Conservation (phyloP, 2,329 filamentous ascomycete genomes). For the Elsinoe necatrix region DNA sequence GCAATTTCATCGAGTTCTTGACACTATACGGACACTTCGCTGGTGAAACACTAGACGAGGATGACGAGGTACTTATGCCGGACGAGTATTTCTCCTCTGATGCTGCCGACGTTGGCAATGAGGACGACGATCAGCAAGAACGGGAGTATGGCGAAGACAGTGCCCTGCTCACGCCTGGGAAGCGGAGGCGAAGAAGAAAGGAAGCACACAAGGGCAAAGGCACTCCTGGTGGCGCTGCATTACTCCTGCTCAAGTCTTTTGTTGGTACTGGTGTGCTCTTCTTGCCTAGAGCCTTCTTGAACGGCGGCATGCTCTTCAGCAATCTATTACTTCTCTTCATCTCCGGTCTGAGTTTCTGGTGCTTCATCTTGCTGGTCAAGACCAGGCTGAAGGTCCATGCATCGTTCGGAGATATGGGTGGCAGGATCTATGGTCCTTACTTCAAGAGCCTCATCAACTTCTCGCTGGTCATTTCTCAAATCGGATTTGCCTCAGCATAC, state of each 20-base stretch:
- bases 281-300: constrained; percentile 83
- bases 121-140: constrained; percentile 46
- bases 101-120: constrained; percentile 48
- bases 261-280: constrained; percentile 95
- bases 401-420: constrained; percentile 97
- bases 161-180: constrained; percentile 60
- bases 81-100: constrained; percentile 89
- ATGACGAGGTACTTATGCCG: constrained; percentile 78
- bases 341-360: constrained; percentile 86
- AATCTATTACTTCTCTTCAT: constrained; percentile 82
- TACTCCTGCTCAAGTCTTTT: constrained; percentile 92
- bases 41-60: constrained; percentile 91
- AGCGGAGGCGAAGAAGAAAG: constrained; percentile 69
- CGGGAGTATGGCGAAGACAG: constrained; percentile 81
- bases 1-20: constrained; percentile 90
- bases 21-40: constrained; percentile 96
- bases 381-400: constrained; percentile 77
- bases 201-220: constrained; percentile 67
- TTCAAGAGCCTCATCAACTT: constrained; percentile 80
- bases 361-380: constrained; percentile 86
- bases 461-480: constrained; percentile 90
- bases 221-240: constrained; percentile 66
- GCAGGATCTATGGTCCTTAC: constrained; percentile 80
- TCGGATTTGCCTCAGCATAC: constrained; percentile 90
- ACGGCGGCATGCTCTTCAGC: constrained; percentile 95